Evolutionary conservation across 2,329 filamentous ascomycete genomes (phyloP), one percentile per base, ranked within the genome.

Genomic region (Cladobotryum protrusum): DNA sequence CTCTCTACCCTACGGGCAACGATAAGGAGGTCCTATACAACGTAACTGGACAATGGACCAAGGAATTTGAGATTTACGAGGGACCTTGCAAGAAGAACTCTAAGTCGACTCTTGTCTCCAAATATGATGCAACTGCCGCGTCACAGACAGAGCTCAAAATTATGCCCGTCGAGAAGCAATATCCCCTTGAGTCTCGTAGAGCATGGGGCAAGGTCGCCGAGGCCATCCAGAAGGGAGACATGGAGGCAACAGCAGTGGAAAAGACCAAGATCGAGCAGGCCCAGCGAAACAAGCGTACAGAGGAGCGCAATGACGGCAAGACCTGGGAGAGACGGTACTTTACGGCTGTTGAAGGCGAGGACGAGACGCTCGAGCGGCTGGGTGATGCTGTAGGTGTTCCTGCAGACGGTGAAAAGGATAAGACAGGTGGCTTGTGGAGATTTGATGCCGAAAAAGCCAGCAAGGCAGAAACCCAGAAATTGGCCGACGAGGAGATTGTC

Each of bases 211-310:
- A 87, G 62, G 92, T 97, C 20, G 89, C 89, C 1, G 79, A 81
- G 29, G 89, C 85, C 43, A 93, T 97, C 60, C 77, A 81, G 50
- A 81, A 78, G 57, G 87, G 89, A 51, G 89, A 96, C 66, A 89
- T 96, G 79, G 89, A 96, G 58, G 72, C 79, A 4, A 89, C 89
- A 1, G 82, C 83, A 2, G 63, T 71, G 13, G 88, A 95, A 65
- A 97, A 97, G 75, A 79, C 80, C 50, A 88, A 89, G 68, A 95
- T 97, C 56, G 93, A 97, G 70, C 88, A 89, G 59, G 83, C 85
- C 34, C 92, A 97, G 74, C 83, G 88, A 79, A 67, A 76, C 82
- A 62, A 74, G 71, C 82, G 91, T 56, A 80, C 81, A 64, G 75
- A 81, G 61, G 91, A 96, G 67, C 82, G 81, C 60, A 76, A 79